Evolutionary conservation across 2,329 filamentous ascomycete genomes (phyloP).

Genomic region (Alternaria solani): DNA sequence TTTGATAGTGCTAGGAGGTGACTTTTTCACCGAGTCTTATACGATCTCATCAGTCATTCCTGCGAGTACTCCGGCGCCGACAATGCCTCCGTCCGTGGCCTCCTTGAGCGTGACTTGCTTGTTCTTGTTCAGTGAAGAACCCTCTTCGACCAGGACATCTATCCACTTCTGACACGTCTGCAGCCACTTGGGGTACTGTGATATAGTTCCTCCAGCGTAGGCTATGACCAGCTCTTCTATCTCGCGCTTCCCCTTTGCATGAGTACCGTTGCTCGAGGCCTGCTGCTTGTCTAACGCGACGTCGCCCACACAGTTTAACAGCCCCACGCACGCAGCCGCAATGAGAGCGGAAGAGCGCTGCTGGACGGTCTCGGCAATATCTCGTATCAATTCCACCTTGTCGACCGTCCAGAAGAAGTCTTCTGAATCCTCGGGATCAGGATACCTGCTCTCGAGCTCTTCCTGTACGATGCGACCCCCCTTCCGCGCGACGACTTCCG

Average conservation of each 20-base stretch:
- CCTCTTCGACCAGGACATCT: constrained; percentile 62
- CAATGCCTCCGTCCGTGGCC: constrained; percentile 63
- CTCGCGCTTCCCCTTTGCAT: constrained; percentile 32
- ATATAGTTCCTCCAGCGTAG: constrained; percentile 81
- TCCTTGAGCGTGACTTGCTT: constrained; percentile 62
- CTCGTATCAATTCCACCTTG: constrained; percentile 67
- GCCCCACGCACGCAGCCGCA: constrained; percentile 74
- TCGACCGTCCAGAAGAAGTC: constrained; percentile 67
- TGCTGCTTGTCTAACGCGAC: constrained; percentile 54
- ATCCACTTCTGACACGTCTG: constrained; percentile 74
- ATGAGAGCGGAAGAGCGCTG: constrained; percentile 76
- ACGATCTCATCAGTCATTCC: constrained; percentile 52
- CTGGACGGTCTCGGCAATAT: constrained; percentile 75
- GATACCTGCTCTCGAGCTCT: constrained; percentile 62
- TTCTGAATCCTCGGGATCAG: constrained; percentile 53
- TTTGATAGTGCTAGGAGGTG: background rate
- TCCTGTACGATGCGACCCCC: constrained; percentile 23
- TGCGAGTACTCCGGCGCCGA: constrained; percentile 64
- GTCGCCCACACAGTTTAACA: constrained; percentile 74
- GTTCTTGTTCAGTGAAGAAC: constrained; percentile 37
- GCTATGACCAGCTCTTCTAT: constrained; percentile 74
- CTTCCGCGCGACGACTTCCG: constrained; percentile 67
- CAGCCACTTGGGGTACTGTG: constrained; percentile 79
- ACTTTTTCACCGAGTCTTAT: constrained; percentile 11
- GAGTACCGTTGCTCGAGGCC: constrained; percentile 28